Percentiles rank a stretch among this genome's conserved stretches.
Evolutionary conservation across 352 stramenopile species (phyloP).

Genomic region (Bremia lactucae): DNA sequence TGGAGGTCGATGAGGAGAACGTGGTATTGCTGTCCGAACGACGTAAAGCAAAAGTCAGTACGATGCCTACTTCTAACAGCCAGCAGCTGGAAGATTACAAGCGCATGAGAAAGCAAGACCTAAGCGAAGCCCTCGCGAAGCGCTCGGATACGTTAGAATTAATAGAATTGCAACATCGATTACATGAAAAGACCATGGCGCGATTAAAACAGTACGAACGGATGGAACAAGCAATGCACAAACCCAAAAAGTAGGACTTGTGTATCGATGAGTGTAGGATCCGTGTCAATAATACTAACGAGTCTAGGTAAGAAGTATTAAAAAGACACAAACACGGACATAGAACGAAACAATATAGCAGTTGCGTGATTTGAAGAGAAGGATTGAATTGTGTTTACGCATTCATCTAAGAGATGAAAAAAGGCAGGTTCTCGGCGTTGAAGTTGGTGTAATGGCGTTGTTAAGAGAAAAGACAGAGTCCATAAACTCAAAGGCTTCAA

Average conservation of each 20-base stretch:
- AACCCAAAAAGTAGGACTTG: constrained; percentile 16
- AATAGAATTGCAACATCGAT: constrained; percentile 32
- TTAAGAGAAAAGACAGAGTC: too few relatives aligned
- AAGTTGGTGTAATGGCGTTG: too few relatives aligned
- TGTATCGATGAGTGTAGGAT: too few relatives aligned
- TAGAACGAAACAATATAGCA: too few relatives aligned
- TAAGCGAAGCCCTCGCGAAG: constrained; percentile 29
- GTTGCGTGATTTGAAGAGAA: too few relatives aligned
- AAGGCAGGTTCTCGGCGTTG: too few relatives aligned
- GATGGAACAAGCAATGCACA: constrained; percentile 6
- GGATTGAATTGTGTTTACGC: too few relatives aligned
- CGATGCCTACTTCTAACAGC: constrained; percentile 10
- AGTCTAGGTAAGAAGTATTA: too few relatives aligned
- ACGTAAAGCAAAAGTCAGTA: constrained; percentile 1
- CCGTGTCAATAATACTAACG: too few relatives aligned
- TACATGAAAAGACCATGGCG: constrained; percentile 49
- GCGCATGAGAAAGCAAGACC: constrained; percentile 28
- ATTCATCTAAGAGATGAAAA: too few relatives aligned
- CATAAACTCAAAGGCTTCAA: too few relatives aligned
- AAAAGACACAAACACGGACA: too few relatives aligned
- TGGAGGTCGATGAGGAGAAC: constrained; percentile 32
- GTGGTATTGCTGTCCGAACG: constrained; percentile 28
- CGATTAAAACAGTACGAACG: constrained; percentile 31
- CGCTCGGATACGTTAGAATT: constrained; percentile 31
- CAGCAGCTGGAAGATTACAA: constrained; percentile 29